phyloP scores from a whole-genome alignment of 129 eudicot species.

The Flaveria robusta region DNA sequence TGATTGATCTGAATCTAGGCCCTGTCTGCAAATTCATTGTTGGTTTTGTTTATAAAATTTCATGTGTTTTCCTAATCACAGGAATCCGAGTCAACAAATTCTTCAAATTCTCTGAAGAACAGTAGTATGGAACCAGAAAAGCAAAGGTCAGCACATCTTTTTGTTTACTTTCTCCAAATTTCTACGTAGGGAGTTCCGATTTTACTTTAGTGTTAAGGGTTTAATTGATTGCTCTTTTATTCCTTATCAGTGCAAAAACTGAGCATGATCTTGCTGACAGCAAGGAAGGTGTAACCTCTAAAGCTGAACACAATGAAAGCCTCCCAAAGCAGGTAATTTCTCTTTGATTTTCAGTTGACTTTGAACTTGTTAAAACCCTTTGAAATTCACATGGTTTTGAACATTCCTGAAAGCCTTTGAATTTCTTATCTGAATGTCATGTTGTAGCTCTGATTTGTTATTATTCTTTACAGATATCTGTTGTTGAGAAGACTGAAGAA shows the following conservation, averaged over 20 bases:
- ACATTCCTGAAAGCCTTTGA: not conserved
- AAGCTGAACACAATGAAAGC: constrained; percentile 23
- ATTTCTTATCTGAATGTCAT: not conserved
- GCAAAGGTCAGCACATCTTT: constrained; percentile 42
- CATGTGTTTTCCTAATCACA: constrained; percentile 19
- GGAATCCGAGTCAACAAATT: constrained; percentile 42
- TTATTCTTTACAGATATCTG: constrained; percentile 30
- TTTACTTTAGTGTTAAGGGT: not conserved
- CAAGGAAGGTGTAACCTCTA: constrained; percentile 34
- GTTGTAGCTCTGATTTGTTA: not conserved
- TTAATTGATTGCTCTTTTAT: not conserved
- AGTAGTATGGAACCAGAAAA: constrained; percentile 32
- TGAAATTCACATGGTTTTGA: not conserved
- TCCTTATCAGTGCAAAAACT: constrained; percentile 28
- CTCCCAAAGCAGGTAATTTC: constrained; percentile 30
- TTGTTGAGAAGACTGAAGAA: constrained; percentile 36
- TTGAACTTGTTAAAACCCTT: not conserved
- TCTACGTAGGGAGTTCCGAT: not conserved
- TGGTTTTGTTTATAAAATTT: not conserved
- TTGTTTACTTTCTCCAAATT: not conserved
- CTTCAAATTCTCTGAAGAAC: constrained; percentile 30
- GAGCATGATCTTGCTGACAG: constrained; percentile 23
- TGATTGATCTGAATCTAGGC: not conserved
- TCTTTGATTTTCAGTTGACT: not conserved
- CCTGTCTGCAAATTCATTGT: not conserved